Evolutionary conservation across 768 basidiomycete genomes (phyloP), one percentile per base, ranked within the genome.

Genomic region (Lentinula boryana): DNA sequence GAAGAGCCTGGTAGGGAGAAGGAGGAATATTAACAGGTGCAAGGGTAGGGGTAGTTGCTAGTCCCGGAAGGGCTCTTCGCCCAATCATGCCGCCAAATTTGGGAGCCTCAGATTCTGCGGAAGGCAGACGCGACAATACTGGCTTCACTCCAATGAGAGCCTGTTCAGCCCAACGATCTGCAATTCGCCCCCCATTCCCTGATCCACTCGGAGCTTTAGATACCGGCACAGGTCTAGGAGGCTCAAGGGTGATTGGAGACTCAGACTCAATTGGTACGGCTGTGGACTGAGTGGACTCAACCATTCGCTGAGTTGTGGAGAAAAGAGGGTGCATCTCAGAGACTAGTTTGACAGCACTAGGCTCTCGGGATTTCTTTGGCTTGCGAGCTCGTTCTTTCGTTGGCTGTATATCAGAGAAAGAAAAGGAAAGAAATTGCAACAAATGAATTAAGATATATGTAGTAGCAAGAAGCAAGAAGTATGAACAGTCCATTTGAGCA

Each of bases 331-430:
- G 43, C n/a, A 40, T 16, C 21, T 38, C 48, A 54, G 35, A 38
- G 49, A 31, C 40, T n/a, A 46, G 18, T 31, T 36, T 55, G 13
- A 63, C 51, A 21, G 41, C 33, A 10, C 23, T 61, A 32, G 53
- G 54, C 55, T 56, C 60, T 66, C 74, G 79, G 59, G 68, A 71
- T 70, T 83, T 89, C 68, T 78, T 80, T 48, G 87, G 87, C 70
- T 86, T 87, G 74, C 81, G 85, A 51, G 84, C 86, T 69, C 88
- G 80, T 59, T 83, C 84, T 75, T 84, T 89, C 21, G 91, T 91
- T 54, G 86, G 88, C 91, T 93, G 70, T 69, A 64, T 60, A 62
- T 58, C 53, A 61, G 63, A 64, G 54, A 62, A 46, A 40, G 55
- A 62, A 43, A 40, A 59, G 66, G 59, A 64, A 67, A 54, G 62